A percentile compares a stretch with the other conserved stretches of the same genome.
These are phyloP conservation scores for Rhizopogon salebrosus DNA, from an alignment of 768 basidiomycete species.

Conservation along the genomic window DNA sequence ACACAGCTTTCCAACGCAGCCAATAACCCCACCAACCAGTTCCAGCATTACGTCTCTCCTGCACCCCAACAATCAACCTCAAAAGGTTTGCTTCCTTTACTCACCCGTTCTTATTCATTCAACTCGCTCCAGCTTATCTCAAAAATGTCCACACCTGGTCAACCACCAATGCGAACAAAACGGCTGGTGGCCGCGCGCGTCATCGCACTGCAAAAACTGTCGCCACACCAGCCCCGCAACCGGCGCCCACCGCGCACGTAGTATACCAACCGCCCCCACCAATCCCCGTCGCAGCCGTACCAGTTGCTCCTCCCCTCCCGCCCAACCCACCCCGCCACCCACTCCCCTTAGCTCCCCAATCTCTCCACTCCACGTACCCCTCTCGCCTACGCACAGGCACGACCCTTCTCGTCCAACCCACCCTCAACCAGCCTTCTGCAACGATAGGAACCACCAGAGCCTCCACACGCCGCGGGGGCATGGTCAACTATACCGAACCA, in stretches of 20 bases:
- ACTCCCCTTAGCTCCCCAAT: conserved; percentile 63
- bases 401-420: conserved; percentile 87
- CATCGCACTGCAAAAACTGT: conserved; percentile 31
- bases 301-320: conserved; percentile 24
- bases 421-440: conserved; percentile 41
- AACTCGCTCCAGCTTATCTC: conserved; percentile 42
- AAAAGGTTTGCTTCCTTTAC: conserved; percentile 18
- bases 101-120: not conserved
- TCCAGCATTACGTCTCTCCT: conserved; percentile 28
- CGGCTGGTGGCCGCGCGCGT: conserved; percentile 35
- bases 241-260: conserved; percentile 30
- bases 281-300: conserved; percentile 17
- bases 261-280: conserved; percentile 32
- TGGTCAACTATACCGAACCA: conserved; percentile 84
- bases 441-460: conserved; percentile 31
- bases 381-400: conserved; percentile 89
- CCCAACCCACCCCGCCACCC: conserved; percentile 52
- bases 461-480: conserved; percentile 55
- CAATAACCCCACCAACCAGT: conserved; percentile 23
- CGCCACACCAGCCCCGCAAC: conserved; percentile 32
- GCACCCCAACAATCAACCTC: conserved; percentile 24
- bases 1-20: conserved; percentile 43
- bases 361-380: conserved; percentile 75
- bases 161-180: conserved; percentile 45
- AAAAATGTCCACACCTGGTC: conserved; percentile 74